These are phyloP conservation scores for Zalaria obscura DNA, from an alignment of 2,329 filamentous ascomycete species.

Conservation along the genomic window DNA sequence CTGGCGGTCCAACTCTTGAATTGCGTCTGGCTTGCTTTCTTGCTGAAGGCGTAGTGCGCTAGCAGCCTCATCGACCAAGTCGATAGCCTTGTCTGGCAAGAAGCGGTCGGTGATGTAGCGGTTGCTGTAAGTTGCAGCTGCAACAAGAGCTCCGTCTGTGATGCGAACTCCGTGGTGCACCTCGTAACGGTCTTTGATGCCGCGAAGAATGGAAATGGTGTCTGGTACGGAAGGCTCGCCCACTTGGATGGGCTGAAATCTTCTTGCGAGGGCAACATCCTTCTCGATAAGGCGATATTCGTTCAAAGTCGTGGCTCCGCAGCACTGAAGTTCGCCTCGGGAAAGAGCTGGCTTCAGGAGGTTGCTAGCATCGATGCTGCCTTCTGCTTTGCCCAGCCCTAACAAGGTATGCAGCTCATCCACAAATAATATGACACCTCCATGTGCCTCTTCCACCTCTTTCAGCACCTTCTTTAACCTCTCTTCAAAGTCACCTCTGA, in stretches of 20 bases:
- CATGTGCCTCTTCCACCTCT: slow-evolving; percentile 80
- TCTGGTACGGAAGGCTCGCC: slow-evolving; percentile 82
- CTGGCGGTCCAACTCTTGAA: slow-evolving; percentile 80
- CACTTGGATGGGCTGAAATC: slow-evolving; percentile 92
- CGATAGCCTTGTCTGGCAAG: slow-evolving; percentile 92
- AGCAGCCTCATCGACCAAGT: slow-evolving; percentile 89
- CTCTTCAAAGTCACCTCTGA: slow-evolving; percentile 91
- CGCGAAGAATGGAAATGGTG: slow-evolving; percentile 86
- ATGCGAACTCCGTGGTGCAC: slow-evolving; percentile 94
- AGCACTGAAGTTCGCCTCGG: slow-evolving; percentile 85
- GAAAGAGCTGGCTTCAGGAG: slow-evolving; percentile 87
- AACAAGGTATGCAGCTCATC: slow-evolving; percentile 88
- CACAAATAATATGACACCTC: slow-evolving; percentile 84
- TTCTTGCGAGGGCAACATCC: slow-evolving; percentile 78
- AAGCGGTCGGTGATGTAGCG: slow-evolving; percentile 95
- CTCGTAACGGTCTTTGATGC: slow-evolving; percentile 96
- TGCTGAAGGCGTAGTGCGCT: slow-evolving; percentile 83
- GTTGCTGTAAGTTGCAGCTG: slow-evolving; percentile 83
- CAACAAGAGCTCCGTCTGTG: slow-evolving; percentile 80
- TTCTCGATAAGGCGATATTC: slow-evolving; percentile 94
- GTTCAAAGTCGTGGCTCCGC: slow-evolving; percentile 81
- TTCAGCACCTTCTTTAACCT: slow-evolving; percentile 79
- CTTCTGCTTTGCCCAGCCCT: slow-evolving; percentile 86
- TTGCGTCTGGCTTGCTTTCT: slow-evolving; percentile 91
- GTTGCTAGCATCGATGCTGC: slow-evolving; percentile 92